Percentiles rank a stretch among this genome's conserved stretches.
Evolutionary conservation across 257 asterid genomes (phyloP).

Genomic region (Lycium barbarum): DNA sequence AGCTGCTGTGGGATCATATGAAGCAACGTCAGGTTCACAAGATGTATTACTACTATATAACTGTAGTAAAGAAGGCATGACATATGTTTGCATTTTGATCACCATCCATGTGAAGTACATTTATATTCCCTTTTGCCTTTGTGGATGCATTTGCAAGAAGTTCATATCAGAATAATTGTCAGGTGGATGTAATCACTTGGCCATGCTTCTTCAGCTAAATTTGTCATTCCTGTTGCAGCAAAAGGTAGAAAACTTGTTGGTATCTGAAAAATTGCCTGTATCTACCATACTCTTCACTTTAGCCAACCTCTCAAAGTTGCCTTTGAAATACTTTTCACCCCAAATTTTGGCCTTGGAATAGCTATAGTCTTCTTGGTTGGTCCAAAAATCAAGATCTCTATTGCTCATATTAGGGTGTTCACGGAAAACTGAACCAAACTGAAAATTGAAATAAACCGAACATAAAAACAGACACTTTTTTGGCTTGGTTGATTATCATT

Average conservation of each 20-base stretch:
- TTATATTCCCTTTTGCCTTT: neutral
- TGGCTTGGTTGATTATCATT: too few relatives aligned
- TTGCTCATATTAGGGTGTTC: too few relatives aligned
- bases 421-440: too few relatives aligned
- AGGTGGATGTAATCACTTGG: neutral
- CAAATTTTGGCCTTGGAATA: constrained; percentile 35
- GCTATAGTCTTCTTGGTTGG: constrained; percentile 18
- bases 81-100: neutral
- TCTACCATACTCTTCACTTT: constrained; percentile 41
- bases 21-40: neutral
- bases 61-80: neutral
- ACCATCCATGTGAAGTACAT: neutral
- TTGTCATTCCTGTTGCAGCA: neutral
- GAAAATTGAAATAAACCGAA: too few relatives aligned
- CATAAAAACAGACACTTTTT: too few relatives aligned
- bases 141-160: neutral
- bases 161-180: neutral
- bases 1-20: neutral
- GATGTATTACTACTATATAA: neutral
- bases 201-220: neutral
- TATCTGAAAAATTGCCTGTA: constrained; percentile 42
- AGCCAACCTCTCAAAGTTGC: constrained; percentile 41
- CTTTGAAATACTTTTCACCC: constrained; percentile 46
- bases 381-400: too few relatives aligned
- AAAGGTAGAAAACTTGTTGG: constrained; percentile 40